Evolutionary conservation across 352 stramenopile genomes (phyloP).

Genomic region (Pythium dissotocum): DNA sequence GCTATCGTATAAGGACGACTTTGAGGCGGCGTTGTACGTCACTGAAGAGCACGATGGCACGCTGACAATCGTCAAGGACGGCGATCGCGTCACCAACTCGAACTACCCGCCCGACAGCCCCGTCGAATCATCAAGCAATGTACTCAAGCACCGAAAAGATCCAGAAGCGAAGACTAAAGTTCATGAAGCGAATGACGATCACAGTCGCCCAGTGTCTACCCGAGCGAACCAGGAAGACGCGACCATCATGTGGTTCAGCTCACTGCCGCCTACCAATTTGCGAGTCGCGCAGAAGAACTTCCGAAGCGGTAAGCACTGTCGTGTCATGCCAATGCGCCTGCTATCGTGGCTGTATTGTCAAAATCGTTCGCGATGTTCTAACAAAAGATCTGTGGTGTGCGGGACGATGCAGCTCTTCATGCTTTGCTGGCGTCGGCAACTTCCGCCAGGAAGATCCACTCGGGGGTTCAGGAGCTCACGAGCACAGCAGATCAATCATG

Average conservation of each 20-base stretch:
- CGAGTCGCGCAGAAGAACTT: conserved; percentile 67
- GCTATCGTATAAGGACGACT: conserved; percentile 61
- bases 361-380: not conserved
- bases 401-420: conserved; percentile 12
- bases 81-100: not conserved
- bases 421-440: conserved; percentile 17
- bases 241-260: conserved; percentile 73
- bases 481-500: not conserved
- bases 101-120: not conserved
- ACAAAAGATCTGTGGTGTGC: not conserved
- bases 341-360: too few relatives aligned
- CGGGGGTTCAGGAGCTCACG: not conserved
- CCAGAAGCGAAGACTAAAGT: not conserved
- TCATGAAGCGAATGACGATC: not conserved
- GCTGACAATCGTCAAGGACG: conserved; percentile 10
- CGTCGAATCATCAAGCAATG: not conserved
- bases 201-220: not conserved
- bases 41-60: conserved; percentile 21
- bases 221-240: conserved; percentile 18
- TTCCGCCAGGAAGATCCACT: conserved; percentile 20
- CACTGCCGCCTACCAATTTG: conserved; percentile 64
- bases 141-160: conserved; percentile 11
- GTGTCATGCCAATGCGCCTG: too few relatives aligned
- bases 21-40: conserved; percentile 41
- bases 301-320: conserved; percentile 36